phyloP scores from a whole-genome alignment of 1,284 basidiomycete species.

The Fistulina hepatica region DNA sequence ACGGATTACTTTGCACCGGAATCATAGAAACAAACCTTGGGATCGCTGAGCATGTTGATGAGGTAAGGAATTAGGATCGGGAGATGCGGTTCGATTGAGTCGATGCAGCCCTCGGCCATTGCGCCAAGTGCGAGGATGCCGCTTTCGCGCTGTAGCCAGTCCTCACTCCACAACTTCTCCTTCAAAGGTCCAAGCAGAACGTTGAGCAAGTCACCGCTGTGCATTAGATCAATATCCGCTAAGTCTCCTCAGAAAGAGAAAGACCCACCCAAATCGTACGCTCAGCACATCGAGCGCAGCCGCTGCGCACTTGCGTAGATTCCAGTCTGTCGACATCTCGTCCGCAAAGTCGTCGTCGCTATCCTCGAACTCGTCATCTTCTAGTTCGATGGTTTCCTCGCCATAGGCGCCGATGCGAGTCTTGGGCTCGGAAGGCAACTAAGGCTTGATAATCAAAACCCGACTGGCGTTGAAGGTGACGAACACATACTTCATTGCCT shows the following conservation, averaged over 20 bases:
- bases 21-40: constrained; percentile 52
- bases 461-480: no score
- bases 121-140: constrained; percentile 95
- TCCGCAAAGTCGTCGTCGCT: constrained; percentile 93
- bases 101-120: constrained; percentile 98
- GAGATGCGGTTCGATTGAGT: constrained; percentile 90
- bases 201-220: constrained; percentile 78
- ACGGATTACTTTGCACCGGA: constrained; percentile 2
- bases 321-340: constrained; percentile 98
- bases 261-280: constrained; percentile 76
- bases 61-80: constrained; percentile 89
- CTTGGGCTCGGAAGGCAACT: constrained; percentile 36
- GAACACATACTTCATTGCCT: constrained; percentile 24
- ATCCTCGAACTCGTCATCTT: constrained; percentile 78
- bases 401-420: constrained; percentile 54
- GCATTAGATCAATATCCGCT: no score
- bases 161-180: constrained; percentile 85
- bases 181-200: constrained; percentile 87
- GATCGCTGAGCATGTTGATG: constrained; percentile 81
- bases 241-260: no score
- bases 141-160: constrained; percentile 94
- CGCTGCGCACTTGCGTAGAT: constrained; percentile 95
- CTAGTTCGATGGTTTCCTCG: constrained; percentile 60
- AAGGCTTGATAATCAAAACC: no score
- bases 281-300: constrained; percentile 97